Conservation (phyloP, 257 asterid species). For the Verbena officinalis region DNA sequence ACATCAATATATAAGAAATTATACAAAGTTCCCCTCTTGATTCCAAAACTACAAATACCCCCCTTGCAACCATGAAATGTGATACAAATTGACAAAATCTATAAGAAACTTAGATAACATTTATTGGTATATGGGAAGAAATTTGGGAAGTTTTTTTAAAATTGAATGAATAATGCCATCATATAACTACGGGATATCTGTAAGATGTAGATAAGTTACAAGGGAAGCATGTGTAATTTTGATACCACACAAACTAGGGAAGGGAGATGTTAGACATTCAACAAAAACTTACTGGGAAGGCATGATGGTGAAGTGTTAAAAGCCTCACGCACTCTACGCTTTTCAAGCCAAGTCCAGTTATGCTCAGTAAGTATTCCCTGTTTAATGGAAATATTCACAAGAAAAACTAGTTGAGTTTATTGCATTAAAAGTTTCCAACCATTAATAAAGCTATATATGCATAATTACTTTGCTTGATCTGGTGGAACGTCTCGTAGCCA, state of each 20-base stretch:
- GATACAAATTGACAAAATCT: too few species aligned
- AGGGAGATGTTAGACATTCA: background rate
- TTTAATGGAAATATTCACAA: background rate
- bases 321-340: conserved; percentile 77
- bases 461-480: conserved; percentile 48
- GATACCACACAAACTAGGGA: too few species aligned
- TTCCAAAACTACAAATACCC: too few species aligned
- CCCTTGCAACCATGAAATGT: too few species aligned
- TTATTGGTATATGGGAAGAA: too few species aligned
- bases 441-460: background rate
- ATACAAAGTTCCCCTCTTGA: background rate
- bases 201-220: too few species aligned
- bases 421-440: background rate
- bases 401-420: background rate
- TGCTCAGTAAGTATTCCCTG: conserved; percentile 63
- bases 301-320: conserved; percentile 54
- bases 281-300: conserved; percentile 62
- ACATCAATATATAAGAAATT: background rate
- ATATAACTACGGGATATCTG: too few species aligned
- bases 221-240: too few species aligned
- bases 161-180: too few species aligned
- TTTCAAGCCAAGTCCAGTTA: conserved; percentile 65
- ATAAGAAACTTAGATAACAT: too few species aligned
- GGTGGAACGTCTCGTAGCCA: conserved; percentile 71
- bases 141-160: too few species aligned